Base-by-base conservation (phyloP, 148 eudicot species). In the Cornus controversa region DNA sequence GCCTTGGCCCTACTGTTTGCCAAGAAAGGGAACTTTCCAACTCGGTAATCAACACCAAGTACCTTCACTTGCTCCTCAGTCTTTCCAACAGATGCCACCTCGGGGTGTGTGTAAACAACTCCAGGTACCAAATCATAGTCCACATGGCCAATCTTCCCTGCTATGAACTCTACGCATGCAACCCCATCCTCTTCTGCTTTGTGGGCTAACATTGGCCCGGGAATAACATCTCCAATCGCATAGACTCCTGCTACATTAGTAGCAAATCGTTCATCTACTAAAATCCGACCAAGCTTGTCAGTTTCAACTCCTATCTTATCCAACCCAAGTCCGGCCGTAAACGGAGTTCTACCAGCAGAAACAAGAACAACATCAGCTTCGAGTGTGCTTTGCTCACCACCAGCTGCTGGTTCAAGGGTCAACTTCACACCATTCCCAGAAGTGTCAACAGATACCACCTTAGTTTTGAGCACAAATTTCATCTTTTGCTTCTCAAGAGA, bases 1-100 rank as follows among this genome's bases (percentile, higher is more conserved):
- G 96, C 90, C 89, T 92, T 92, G 18, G 96, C 96, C 82, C 96
- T 85, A 80, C 93, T 91, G 85, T 91, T 91, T 23, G 93, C 93
- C 89, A 90, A 31, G 82, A 92, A 87, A 6, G 96, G 93, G 67
- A 92, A 92, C 67, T 88, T 90, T 16, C 96, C 96, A 9, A 92
- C 93, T 71, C 83, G 78, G 76, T 92, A 92, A 18, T 60, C 75
- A 58, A 88, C 87, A 23, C 93, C 96, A 7, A 86, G 88, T 23
- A 82, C 60, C 73, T 92, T 92, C 54, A 90, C 93, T 86, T 91
- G 96, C 83, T 91, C 96, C 84, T 91, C 96, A 0, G 96, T 91
- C 81, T 91, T 91, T 22, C 96, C 96, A 8, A 92, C 89, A 37
- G 75, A 90, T 8, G 96, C 90, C 80, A 92, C 96, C 86, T 92